Evolutionary conservation across 345 rosid genomes (phyloP), one percentile per base, ranked within the genome.

Genomic region (Orychophragmus violaceus): DNA sequence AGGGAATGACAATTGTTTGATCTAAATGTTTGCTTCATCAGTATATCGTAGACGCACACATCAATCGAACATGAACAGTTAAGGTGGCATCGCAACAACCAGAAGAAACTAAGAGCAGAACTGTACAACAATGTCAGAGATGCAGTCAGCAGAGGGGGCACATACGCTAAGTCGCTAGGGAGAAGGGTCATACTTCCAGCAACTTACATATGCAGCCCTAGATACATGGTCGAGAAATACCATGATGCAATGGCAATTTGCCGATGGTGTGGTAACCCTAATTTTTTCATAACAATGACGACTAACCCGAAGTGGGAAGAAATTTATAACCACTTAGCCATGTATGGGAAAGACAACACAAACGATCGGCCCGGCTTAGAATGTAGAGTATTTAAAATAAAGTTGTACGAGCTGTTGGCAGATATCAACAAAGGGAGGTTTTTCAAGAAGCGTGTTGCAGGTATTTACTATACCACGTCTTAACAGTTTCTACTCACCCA

Each of bases 161-260:
- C n/a, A 0, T 21, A 35, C 1, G 39, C 27, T 3, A 19, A 22
- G 8, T 5, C 9, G 0, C 0, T 54, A 3, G 52, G 50, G 1
- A 22, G 25, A 2, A 39, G 24, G 36, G n/a, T 36, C 1, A 35
- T 53, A 0, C 4, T 66, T 0, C 62, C 51, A 1, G 9, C 70
- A 1, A 12, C 41, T 1, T 52, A 24, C 5, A 66, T 13, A 0
- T 49, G 24, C 0, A 13, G 49, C 0, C 70, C 60, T 3, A 7
- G 39, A 12, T 66, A 66, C 3, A 53, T 53, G 62, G 24, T 17
- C 0, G 46, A 66, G 2, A 52, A 27, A 3, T 66, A 66, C 23
- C 61, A 66, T 5, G 48, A 52, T 37, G 70, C 49, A 17, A 66
- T 66, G 35, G 39, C 41, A 1, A 66, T 66, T 1, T 66, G 50